A percentile compares a stretch with the other conserved stretches of the same genome.
These are phyloP conservation scores for Trichophyton equinum DNA, from an alignment of 2,329 filamentous ascomycete species.

Conservation along the genomic window DNA sequence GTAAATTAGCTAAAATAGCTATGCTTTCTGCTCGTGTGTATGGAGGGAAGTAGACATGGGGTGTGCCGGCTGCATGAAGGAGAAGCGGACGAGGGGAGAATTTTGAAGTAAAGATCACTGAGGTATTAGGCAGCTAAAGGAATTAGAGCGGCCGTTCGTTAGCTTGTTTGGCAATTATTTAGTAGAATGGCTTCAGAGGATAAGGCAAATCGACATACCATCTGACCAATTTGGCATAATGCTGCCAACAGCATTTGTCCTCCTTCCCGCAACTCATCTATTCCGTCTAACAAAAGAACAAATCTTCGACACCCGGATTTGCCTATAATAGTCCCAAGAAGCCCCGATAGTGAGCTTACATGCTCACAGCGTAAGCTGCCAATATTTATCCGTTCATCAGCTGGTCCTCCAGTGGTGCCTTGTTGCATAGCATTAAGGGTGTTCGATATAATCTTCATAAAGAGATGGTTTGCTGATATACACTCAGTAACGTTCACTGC, in stretches of 20 bases:
- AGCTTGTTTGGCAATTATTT: neutral
- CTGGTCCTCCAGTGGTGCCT: neutral
- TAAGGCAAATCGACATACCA: slow-evolving; percentile 42
- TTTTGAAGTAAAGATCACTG: slow-evolving; percentile 63
- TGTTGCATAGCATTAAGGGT: slow-evolving; percentile 25
- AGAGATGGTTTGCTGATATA: slow-evolving; percentile 34
- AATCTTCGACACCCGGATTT: slow-evolving; percentile 41
- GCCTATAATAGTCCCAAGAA: slow-evolving; percentile 43
- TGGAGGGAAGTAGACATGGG: slow-evolving; percentile 69
- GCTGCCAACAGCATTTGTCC: slow-evolving; percentile 67
- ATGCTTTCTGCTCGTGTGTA: slow-evolving; percentile 74
- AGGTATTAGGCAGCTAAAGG: slow-evolving; percentile 61
- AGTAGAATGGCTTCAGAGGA: neutral
- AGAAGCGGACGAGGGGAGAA: slow-evolving; percentile 53
- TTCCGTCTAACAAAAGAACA: slow-evolving; percentile 73
- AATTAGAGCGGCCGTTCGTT: neutral
- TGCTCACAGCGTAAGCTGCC: slow-evolving; percentile 60
- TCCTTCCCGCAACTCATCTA: slow-evolving; percentile 73
- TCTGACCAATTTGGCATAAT: slow-evolving; percentile 67
- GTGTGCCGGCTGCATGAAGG: slow-evolving; percentile 56
- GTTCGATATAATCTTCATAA: slow-evolving; percentile 34
- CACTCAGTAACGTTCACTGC: slow-evolving; percentile 35
- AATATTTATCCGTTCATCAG: slow-evolving; percentile 31
- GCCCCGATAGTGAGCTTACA: slow-evolving; percentile 60
- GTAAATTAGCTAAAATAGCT: slow-evolving; percentile 54